Evolutionary conservation across 106 monocot genomes (phyloP).

Genomic region (Acorus gramineus): DNA sequence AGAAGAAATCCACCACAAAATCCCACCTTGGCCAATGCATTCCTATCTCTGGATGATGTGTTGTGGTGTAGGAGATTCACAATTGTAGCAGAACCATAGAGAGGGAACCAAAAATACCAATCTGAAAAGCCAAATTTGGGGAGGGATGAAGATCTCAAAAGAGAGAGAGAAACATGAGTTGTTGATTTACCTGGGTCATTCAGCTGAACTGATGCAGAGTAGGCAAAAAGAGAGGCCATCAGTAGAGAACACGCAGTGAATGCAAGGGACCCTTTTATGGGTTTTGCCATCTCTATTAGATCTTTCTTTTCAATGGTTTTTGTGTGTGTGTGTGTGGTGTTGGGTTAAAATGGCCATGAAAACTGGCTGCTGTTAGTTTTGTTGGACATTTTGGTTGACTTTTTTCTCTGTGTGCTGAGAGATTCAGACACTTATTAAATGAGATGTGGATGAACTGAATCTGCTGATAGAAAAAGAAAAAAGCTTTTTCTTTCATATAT

Average conservation of each 20-base stretch:
- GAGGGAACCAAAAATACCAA: conserved; percentile 71
- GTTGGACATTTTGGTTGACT: too few relatives aligned
- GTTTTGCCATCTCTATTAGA: not conserved
- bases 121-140: conserved; percentile 19
- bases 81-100: conserved; percentile 38
- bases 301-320: too few relatives aligned
- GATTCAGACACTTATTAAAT: too few relatives aligned
- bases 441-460: too few relatives aligned
- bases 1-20: conserved; percentile 17
- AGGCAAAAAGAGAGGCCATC: conserved; percentile 52
- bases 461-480: too few relatives aligned
- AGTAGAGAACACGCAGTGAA: conserved; percentile 29
- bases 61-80: conserved; percentile 21
- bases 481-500: too few relatives aligned
- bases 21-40: not conserved
- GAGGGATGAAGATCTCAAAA: not conserved
- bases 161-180: not conserved
- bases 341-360: too few relatives aligned
- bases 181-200: conserved; percentile 39
- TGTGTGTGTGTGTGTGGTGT: too few relatives aligned
- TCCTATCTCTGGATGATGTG: conserved; percentile 1
- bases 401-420: too few relatives aligned
- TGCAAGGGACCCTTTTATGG: conserved; percentile 7
- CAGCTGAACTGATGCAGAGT: conserved; percentile 61
- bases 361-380: too few relatives aligned